phyloP scores from a whole-genome alignment of 371 early-diverging fungal genomes.

The Dichotomocladium elegans region DNA sequence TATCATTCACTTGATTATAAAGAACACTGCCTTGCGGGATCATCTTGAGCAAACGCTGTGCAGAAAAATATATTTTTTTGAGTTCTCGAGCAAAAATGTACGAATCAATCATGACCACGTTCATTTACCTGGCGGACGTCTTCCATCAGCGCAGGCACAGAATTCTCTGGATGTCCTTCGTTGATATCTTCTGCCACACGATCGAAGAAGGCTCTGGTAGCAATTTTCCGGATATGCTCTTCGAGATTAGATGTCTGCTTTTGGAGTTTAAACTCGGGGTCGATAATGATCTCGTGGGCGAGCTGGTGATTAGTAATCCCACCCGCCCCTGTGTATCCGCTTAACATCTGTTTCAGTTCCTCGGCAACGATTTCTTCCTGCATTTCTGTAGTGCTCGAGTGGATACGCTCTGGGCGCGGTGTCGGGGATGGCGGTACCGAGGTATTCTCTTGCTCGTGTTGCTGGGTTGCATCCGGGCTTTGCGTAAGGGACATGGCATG shows the following conservation, averaged over 20 bases:
- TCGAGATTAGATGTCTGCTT: conserved; percentile 38
- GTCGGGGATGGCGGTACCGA: conserved; percentile 20
- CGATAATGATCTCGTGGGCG: conserved; percentile 75
- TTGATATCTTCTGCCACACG: conserved; percentile 47
- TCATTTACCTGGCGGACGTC: conserved; percentile 55
- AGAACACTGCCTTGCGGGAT: conserved; percentile 25
- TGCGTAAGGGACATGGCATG: conserved; percentile 10
- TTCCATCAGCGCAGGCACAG: conserved; percentile 42
- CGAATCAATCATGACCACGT: too few relatives aligned
- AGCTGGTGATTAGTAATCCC: conserved; percentile 60
- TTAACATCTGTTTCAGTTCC: conserved; percentile 23
- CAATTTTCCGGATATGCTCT: conserved; percentile 47
- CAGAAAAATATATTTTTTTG: background rate
- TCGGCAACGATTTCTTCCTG: conserved; percentile 5
- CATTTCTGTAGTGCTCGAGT: background rate
- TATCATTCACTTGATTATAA: conserved; percentile 46
- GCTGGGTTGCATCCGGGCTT: conserved; percentile 3
- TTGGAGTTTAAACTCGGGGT: conserved; percentile 67
- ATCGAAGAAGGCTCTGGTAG: conserved; percentile 67
- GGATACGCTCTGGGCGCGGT: conserved; percentile 10
- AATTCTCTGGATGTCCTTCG: conserved; percentile 28
- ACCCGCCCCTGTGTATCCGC: conserved; percentile 14
- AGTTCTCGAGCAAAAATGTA: background rate
- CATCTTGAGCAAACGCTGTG: conserved; percentile 37
- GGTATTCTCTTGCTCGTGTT: background rate